Evolutionary conservation across 495 filamentous ascomycete genomes (phyloP), one percentile per base, ranked within the genome.

Genomic region (Lophiostoma macrostomum): DNA sequence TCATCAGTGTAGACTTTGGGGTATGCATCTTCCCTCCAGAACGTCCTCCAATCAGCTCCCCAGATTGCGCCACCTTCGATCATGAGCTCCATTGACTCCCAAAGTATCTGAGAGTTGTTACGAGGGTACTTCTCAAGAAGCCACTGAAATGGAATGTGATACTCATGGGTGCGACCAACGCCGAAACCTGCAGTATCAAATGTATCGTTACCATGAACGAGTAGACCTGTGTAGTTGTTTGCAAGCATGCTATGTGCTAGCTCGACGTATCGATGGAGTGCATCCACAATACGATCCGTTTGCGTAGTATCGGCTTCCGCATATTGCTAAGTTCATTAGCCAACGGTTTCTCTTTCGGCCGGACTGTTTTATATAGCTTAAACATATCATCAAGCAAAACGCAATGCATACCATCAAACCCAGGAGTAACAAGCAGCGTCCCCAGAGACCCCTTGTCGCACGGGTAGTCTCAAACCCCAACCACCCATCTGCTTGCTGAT

Each of bases 401-500:
- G n/a, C n/a, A n/a, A n/a, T n/a, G n/a, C 29, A 8, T n/a, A 32
- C 70, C 5, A 70, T 77, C 24, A 80, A 47, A n/a, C 78, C 79
- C 16, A 83, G 66, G 38, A 77, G 72, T 12, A 82, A 64, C 28
- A 76, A 71, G 45, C 69, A 78, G 20, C 79, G 70, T 12, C 70
- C 80, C 81, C 79, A 82, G 43, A 83, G 64, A 29, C 76, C 72
- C 49, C 80, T 67, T 4, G 68, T 64, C 53, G 43, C 42, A 1
- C 58, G 70, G 0, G 69, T 32, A 8, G 29, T 77, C 66, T 84
- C 82, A 0, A 77, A 77, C 1, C 82, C 80, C 25, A 85, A 59
- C 81, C 82, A 85, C 11, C 82, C 82, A 64, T 84, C 83, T 5
- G 59, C 56, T 44, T 74, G 70, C 40, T 83, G 77, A 38, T 73